Evolutionary conservation across 2,329 filamentous ascomycete species (phyloP).

Genomic region (Boeremia lycopersici): DNA sequence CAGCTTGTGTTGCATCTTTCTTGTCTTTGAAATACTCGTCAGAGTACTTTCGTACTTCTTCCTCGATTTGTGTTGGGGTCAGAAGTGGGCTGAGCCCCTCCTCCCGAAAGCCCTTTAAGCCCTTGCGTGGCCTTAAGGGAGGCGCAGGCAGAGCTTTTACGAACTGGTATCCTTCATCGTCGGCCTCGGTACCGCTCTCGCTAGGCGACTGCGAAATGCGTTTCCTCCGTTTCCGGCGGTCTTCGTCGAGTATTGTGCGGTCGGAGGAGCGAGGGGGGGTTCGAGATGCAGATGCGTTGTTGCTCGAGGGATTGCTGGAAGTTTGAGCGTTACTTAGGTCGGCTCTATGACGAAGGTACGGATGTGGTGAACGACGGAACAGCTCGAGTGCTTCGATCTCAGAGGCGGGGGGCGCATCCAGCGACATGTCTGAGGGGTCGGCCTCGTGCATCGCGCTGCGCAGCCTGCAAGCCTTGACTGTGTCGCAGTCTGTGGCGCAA

Average conservation of each 20-base stretch:
- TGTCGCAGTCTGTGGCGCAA: background rate
- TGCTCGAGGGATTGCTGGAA: constrained; percentile 26
- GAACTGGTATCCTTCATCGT: constrained; percentile 80
- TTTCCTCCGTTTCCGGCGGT: constrained; percentile 37
- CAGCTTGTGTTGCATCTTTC: constrained; percentile 23
- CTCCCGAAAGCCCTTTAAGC: constrained; percentile 57
- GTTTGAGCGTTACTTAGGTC: constrained; percentile 29
- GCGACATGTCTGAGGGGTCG: constrained; percentile 23
- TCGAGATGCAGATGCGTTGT: constrained; percentile 21
- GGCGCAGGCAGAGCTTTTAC: constrained; percentile 85
- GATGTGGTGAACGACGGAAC: constrained; percentile 48
- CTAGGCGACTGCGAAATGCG: constrained; percentile 59
- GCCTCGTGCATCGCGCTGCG: constrained; percentile 22
- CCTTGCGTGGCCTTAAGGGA: constrained; percentile 74
- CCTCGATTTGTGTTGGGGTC: constrained; percentile 55
- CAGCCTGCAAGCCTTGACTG: constrained; percentile 10
- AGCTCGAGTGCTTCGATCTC: constrained; percentile 42
- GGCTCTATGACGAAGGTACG: constrained; percentile 43
- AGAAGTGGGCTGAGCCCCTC: constrained; percentile 48
- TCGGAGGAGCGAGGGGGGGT: constrained; percentile 23
- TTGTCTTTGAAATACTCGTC: constrained; percentile 45
- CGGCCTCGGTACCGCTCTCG: constrained; percentile 92
- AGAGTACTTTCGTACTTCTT: constrained; percentile 50
- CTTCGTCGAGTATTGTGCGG: constrained; percentile 33
- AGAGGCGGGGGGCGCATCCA: constrained; percentile 24